These are phyloP conservation scores for Saturnispora bothae DNA, from an alignment of 805 yeast genomes.

Conservation along the genomic window DNA sequence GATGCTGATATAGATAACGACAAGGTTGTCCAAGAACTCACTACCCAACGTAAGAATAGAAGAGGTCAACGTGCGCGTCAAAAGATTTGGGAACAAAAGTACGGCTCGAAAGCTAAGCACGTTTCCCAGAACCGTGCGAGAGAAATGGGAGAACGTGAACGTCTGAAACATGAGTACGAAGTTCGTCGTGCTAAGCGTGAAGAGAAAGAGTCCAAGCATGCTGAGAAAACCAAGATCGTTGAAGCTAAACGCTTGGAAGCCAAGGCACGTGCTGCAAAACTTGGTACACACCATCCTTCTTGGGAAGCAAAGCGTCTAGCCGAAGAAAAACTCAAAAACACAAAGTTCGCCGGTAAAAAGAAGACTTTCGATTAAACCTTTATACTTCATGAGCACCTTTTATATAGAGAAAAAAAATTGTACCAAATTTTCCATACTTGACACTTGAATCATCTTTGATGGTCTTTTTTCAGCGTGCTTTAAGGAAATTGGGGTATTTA, in stretches of 20 bases:
- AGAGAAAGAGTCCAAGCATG: conserved; percentile 30
- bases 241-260: conserved; percentile 12
- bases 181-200: conserved; percentile 62
- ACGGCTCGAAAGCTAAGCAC: conserved; percentile 77
- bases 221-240: conserved; percentile 11
- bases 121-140: conserved; percentile 55
- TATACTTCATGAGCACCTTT: not conserved
- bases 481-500: not conserved
- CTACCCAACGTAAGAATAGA: conserved; percentile 63
- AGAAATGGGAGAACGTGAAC: conserved; percentile 43
- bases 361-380: conserved; percentile 60
- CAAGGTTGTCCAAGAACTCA: conserved; percentile 40
- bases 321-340: conserved; percentile 53
- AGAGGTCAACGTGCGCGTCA: conserved; percentile 97
- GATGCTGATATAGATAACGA: conserved; percentile 42
- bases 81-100: conserved; percentile 91
- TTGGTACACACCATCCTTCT: conserved; percentile 69
- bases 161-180: conserved; percentile 55
- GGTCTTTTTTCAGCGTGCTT: not conserved
- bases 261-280: conserved; percentile 9
- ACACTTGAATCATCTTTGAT: not conserved
- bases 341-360: conserved; percentile 77
- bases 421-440: not conserved
- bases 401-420: not conserved
- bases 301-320: conserved; percentile 86